phyloP scores from a whole-genome alignment of 805 yeast species.

The Candida tammaniensis region DNA sequence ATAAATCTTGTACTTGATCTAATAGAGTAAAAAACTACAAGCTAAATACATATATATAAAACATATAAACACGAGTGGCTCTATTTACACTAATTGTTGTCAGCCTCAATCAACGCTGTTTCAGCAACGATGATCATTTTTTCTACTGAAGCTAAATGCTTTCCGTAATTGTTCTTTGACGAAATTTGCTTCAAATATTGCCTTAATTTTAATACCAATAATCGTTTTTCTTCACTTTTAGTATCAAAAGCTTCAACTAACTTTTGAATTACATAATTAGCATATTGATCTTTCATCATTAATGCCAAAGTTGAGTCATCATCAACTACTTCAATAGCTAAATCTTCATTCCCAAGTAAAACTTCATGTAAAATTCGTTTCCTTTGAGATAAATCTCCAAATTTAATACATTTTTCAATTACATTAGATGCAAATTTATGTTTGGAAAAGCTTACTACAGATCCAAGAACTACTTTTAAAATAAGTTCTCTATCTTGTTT shows the following conservation, averaged over 20 bases:
- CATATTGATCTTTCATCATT: constrained; percentile 98
- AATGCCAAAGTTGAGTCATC: constrained; percentile 73
- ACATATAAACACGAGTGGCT: too few relatives aligned
- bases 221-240: constrained; percentile 59
- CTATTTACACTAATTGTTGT: constrained; percentile 14
- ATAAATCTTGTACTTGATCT: too few relatives aligned
- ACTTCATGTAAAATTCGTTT: constrained; percentile 63
- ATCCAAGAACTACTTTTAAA: constrained; percentile 63
- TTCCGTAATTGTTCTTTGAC: constrained; percentile 64
- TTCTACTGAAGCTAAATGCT: constrained; percentile 81
- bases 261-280: constrained; percentile 95
- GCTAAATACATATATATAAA: background rate
- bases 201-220: constrained; percentile 71
- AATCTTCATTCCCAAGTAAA: constrained; percentile 49
- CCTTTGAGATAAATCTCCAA: constrained; percentile 65
- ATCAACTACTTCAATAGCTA: constrained; percentile 44
- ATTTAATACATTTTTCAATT: constrained; percentile 86
- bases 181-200: constrained; percentile 76
- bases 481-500: constrained; percentile 58
- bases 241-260: constrained; percentile 75
- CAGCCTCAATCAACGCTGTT: constrained; percentile 42
- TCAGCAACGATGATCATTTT: constrained; percentile 61
- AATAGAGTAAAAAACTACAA: too few relatives aligned
- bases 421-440: constrained; percentile 98
- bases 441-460: constrained; percentile 79